Conservation (phyloP, 306 rosid genomes). For the Sindora glabra region DNA sequence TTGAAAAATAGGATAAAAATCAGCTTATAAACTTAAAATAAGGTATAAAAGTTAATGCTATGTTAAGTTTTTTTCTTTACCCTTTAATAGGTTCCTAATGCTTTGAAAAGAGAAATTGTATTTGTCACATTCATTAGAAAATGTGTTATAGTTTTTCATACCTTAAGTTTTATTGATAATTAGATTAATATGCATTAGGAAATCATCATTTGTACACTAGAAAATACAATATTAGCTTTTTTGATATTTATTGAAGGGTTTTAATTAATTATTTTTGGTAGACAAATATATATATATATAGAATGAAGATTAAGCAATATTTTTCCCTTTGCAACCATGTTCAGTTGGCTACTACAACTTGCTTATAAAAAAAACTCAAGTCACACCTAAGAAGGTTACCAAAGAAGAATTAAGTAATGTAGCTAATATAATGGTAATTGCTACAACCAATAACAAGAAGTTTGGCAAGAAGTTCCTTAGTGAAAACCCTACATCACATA, state of each 20-base stretch:
- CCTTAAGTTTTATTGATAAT: background rate
- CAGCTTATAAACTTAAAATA: constrained; percentile 65
- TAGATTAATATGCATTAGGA: no score
- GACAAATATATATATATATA: no score
- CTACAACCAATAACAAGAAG: constrained; percentile 36
- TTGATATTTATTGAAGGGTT: no score
- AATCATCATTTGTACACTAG: no score
- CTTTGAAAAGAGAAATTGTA: background rate
- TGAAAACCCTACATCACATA: constrained; percentile 68
- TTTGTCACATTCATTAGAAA: background rate
- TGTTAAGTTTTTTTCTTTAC: constrained; percentile 59
- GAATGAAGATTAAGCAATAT: constrained; percentile 14
- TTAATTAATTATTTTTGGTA: no score
- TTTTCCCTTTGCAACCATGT: constrained; percentile 74
- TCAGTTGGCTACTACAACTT: constrained; percentile 82
- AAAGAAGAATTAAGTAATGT: constrained; percentile 71
- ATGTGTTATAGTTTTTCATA: background rate
- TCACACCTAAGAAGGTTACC: constrained; percentile 56
- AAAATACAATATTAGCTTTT: no score
- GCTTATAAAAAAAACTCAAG: constrained; percentile 88
- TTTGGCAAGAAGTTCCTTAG: constrained; percentile 83
- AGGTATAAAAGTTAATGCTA: constrained; percentile 76
- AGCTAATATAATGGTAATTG: constrained; percentile 78
- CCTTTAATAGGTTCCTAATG: background rate
- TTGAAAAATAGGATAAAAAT: constrained; percentile 74